Evolutionary conservation across 1,284 basidiomycete genomes (phyloP), one percentile per base, ranked within the genome.

Genomic region (Coniophora puteana): DNA sequence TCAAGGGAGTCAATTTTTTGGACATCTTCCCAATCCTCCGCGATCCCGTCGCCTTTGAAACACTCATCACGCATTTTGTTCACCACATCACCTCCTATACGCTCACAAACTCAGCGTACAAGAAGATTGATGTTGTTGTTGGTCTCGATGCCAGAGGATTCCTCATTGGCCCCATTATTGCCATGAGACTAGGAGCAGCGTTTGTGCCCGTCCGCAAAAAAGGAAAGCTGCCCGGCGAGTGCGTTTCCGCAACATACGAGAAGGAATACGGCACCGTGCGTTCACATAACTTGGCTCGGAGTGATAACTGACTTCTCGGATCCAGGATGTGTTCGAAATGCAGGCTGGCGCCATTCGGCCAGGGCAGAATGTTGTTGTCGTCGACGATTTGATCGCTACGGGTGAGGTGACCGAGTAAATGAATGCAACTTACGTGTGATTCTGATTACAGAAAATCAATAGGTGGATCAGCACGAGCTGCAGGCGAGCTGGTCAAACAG

Each of bases 371-470:
- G 92, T 94, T 22, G 65, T 99, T 29, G 76, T 99, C 35, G 74
- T 99, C 23, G 96, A 99, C 64, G 96, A 99, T 65, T 74, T 99
- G 27, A 93, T 99, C 49, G 96, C 96, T 0, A 99, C 96, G 31
- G 93, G 93, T 87, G 49, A 18, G 69, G 47, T 18, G 27, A 18
- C 44, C 14, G 22, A 11, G 14, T 35, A 23, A 23, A 11, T 18
- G 38, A 29, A 16, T 16, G 13, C n/a, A 37, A 18, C 24, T 14
- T 18, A n/a, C 18, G 8, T 14, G 22, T 4, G n/a, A n/a, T n/a
- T n/a, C 36, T 48, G 44, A 44, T 17, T 26, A 17, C 26, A 30
- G 40, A 18, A 13, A 24, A 21, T 44, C 21, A 38, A 6, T 39
- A 91, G 92, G 93, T 47, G 96, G 96, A 6, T 97, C 93, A 13